A percentile compares a stretch with the other conserved stretches of the same genome.
Evolutionary conservation across 257 asterid species (phyloP).

Genomic region (Lantana camara): DNA sequence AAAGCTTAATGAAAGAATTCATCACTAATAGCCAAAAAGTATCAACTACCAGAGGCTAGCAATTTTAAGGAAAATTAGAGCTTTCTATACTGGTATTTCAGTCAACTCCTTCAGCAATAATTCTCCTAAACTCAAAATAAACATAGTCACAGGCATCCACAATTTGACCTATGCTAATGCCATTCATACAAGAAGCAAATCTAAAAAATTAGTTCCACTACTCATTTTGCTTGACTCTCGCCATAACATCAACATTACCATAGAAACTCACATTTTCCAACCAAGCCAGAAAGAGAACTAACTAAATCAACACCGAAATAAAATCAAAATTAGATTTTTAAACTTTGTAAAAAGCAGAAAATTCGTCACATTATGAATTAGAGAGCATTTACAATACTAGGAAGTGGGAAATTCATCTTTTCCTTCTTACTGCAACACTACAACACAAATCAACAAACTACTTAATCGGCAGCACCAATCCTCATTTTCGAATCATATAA

Average conservation of each 20-base stretch:
- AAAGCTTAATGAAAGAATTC: not conserved
- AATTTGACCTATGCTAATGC: not conserved
- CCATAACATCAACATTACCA: not conserved
- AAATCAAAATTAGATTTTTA: not conserved
- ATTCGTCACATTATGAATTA: too few relatives aligned
- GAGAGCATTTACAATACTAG: too few relatives aligned
- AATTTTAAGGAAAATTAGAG: too few relatives aligned
- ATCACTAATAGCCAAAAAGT: not conserved
- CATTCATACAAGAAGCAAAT: not conserved
- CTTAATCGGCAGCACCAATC: not conserved
- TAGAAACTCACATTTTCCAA: slow-evolving; percentile 2
- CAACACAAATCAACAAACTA: slow-evolving; percentile 1
- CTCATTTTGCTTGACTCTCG: not conserved
- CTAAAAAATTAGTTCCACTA: too few relatives aligned
- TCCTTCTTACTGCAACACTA: not conserved
- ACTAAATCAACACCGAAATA: not conserved
- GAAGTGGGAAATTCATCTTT: not conserved
- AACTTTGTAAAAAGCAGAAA: too few relatives aligned
- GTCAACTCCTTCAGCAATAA: too few relatives aligned
- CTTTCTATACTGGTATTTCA: too few relatives aligned
- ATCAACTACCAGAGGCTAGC: too few relatives aligned
- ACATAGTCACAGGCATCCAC: not conserved
- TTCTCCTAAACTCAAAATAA: not conserved
- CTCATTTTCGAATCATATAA: slow-evolving; percentile 7
- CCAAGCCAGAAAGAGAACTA: not conserved